Conservation (phyloP, 768 basidiomycete species). For the Boletus speciosus region DNA sequence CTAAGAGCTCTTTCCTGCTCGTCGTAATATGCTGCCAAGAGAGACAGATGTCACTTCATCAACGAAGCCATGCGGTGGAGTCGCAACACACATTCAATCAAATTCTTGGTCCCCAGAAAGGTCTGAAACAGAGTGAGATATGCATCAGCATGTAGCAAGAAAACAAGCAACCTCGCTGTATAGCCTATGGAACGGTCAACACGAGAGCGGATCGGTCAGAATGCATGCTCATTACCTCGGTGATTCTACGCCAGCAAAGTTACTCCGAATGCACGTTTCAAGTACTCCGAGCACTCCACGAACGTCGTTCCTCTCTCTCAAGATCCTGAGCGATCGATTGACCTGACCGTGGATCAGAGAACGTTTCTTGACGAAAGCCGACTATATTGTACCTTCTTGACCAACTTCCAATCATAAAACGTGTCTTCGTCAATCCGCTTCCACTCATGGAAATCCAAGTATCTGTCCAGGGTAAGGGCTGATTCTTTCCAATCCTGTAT, state of each 20-base stretch:
- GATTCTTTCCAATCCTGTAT: conserved; percentile 82
- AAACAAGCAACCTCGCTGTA: conserved; percentile 70
- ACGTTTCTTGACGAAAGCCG: too few species aligned
- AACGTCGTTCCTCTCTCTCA: conserved; percentile 76
- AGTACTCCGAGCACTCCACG: conserved; percentile 86
- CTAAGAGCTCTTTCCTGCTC: conserved; percentile 76
- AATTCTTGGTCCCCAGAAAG: conserved; percentile 84
- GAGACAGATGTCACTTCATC: background rate
- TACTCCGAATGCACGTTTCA: conserved; percentile 85
- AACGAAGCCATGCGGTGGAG: background rate
- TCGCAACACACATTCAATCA: conserved; percentile 70
- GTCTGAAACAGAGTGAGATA: conserved; percentile 50
- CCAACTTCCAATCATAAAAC: conserved; percentile 89
- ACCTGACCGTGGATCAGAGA: conserved; percentile 44
- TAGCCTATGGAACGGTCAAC: conserved; percentile 45
- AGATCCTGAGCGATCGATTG: conserved; percentile 61
- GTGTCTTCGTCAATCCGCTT: conserved; percentile 83
- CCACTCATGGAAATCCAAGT: conserved; percentile 87
- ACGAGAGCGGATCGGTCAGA: background rate
- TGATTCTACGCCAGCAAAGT: conserved; percentile 93
- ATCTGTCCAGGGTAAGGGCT: conserved; percentile 74
- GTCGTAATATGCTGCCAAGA: conserved; percentile 65
- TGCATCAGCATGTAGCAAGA: background rate
- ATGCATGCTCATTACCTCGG: conserved; percentile 45
- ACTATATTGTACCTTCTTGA: conserved; percentile 55